Percentiles rank a stretch among this genome's conserved stretches.
Evolutionary conservation across 192 early-diverging fungal genomes (phyloP).

Genomic region (Coemansia sp.): DNA sequence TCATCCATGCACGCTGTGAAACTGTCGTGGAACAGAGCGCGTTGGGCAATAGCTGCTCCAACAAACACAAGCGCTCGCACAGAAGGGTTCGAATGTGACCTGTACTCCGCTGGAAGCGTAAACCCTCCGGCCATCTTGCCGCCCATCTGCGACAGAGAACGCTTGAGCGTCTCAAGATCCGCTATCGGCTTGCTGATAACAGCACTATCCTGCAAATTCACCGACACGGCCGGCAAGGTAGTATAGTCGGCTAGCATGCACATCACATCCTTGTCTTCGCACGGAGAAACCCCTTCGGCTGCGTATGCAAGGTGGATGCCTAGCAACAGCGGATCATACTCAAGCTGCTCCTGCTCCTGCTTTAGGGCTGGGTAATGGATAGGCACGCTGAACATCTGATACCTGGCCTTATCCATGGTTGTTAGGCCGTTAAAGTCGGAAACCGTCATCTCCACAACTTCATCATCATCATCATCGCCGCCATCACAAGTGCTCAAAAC

Average conservation of each 20-base stretch:
- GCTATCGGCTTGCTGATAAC: not conserved
- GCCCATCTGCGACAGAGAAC: not conserved
- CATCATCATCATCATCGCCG: no score
- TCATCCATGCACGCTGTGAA: not conserved
- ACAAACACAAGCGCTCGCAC: slow-evolving; percentile 25
- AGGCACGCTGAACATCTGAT: slow-evolving; percentile 19
- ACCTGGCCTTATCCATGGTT: not conserved
- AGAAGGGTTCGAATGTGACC: slow-evolving; percentile 10
- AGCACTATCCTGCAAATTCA: not conserved
- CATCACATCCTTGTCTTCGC: not conserved
- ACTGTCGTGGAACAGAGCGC: not conserved
- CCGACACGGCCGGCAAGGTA: slow-evolving; percentile 1
- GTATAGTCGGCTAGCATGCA: not conserved
- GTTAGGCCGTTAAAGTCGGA: slow-evolving; percentile 17
- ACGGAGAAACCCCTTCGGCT: not conserved
- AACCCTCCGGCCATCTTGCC: not conserved
- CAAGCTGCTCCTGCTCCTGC: not conserved
- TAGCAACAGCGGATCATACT: slow-evolving; percentile 19
- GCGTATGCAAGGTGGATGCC: slow-evolving; percentile 10
- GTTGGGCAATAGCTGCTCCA: slow-evolving; percentile 11
- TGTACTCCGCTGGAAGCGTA: slow-evolving; percentile 4
- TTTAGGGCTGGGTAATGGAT: slow-evolving; percentile 13
- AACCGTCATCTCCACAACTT: slow-evolving; percentile 22
- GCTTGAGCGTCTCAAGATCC: not conserved
- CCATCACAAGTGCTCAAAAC: slow-evolving; percentile 15